Evolutionary conservation across 148 eudicot genomes (phyloP), one percentile per base, ranked within the genome.

Genomic region (Camellia lanceoleosa): DNA sequence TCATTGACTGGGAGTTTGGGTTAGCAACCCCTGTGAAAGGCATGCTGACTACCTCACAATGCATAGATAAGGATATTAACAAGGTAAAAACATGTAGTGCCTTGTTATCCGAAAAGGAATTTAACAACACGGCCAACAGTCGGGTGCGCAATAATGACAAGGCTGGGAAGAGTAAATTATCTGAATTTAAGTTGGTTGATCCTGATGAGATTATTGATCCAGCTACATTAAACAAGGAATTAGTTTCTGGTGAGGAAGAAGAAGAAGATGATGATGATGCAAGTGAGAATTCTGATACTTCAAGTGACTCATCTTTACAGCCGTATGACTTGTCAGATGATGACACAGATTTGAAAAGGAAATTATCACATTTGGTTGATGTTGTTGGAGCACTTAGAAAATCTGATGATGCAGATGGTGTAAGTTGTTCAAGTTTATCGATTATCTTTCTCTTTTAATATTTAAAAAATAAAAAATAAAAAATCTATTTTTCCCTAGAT

Each of bases 1-100:
- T 81, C n/a, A 79, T 93, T 84, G 97, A 92, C 81, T 96, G 98
- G 99, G 97, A 96, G 67, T 96, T 96, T 82, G 98, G 98, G 71
- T 73, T 85, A 80, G 86, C 86, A 43, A 78, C 83, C 74, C 63
- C 85, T n/a, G 79, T 80, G 64, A 87, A 88, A 76, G 87, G 75
- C 44, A 46, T 74, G 64, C 44, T 73, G 79, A 59, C 81, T 74
- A 60, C 81, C 54, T 23, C 75, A 67, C 75, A 80, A 68, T 51
- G 64, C 73, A 82, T 61, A 41, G 74, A 83, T 16, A 59, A 78
- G 41, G 85, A 79, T 70, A 59, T 30, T 64, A 82, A 82, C 51
- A 68, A 83, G 56, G 79, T 65, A 19, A 85, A 78, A 65, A 60
- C 81, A 10, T 68, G 79, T 78, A 75, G 76, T 78, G 77, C 79